These are phyloP conservation scores for Blastobotrys petasosporus DNA, from an alignment of 1,139 yeast species.

Conservation along the genomic window DNA sequence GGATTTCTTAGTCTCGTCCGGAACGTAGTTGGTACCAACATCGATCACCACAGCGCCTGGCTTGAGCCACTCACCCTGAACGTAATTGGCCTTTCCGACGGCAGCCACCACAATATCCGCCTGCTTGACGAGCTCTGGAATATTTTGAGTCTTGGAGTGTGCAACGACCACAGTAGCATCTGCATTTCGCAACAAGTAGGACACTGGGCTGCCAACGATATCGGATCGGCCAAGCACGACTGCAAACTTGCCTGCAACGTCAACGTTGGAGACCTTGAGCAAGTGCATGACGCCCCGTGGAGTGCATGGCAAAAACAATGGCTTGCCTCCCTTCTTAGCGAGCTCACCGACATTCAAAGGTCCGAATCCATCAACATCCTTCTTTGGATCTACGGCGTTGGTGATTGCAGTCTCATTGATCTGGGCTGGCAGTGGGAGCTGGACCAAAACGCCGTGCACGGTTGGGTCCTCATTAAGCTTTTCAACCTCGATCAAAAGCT, in stretches of 20 bases:
- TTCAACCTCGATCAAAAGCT: slow-evolving; percentile 53
- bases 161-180: slow-evolving; percentile 83
- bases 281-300: slow-evolving; percentile 89
- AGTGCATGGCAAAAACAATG: slow-evolving; percentile 86
- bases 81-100: slow-evolving; percentile 75
- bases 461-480: slow-evolving; percentile 59
- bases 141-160: slow-evolving; percentile 68
- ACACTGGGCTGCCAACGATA: slow-evolving; percentile 91
- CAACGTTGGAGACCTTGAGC: slow-evolving; percentile 59
- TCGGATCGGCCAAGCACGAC: slow-evolving; percentile 95
- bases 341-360: slow-evolving; percentile 86
- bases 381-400: slow-evolving; percentile 64
- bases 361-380: slow-evolving; percentile 97
- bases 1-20: slow-evolving; percentile 67
- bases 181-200: slow-evolving; percentile 68
- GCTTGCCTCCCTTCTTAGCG: slow-evolving; percentile 80
- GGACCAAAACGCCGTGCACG: slow-evolving; percentile 87
- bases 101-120: slow-evolving; percentile 95
- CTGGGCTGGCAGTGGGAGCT: slow-evolving; percentile 82
- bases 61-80: slow-evolving; percentile 87
- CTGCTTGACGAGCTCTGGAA: slow-evolving; percentile 52
- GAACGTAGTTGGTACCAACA: slow-evolving; percentile 89
- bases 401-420: slow-evolving; percentile 76
- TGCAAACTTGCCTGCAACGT: slow-evolving; percentile 71
- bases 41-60: slow-evolving; percentile 83